Evolutionary conservation across 208 protist species (phyloP).

Genomic region (Endotrypanum monterogeii): DNA sequence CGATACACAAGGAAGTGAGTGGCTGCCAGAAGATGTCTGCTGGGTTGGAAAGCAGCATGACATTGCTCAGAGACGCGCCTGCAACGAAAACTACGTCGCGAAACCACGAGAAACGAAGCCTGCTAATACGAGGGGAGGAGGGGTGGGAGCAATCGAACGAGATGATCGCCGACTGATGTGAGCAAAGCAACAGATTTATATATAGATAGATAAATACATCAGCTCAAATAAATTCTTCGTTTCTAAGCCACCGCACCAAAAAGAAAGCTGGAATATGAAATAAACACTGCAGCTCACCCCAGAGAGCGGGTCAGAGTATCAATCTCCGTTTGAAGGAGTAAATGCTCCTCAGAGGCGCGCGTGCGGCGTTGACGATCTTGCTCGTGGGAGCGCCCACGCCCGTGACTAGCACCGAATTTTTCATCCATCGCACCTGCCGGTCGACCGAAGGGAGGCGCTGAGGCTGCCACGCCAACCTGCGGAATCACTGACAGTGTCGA

Average conservation of each 20-base stretch:
- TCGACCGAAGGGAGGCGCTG: not conserved
- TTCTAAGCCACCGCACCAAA: not conserved
- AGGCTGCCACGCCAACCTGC: not conserved
- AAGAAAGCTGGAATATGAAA: not conserved
- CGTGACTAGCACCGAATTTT: not conserved
- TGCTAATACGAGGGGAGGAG: not conserved
- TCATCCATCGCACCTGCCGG: not conserved
- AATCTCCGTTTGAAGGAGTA: not conserved
- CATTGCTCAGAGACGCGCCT: not conserved
- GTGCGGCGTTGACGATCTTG: not conserved
- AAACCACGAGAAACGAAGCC: not conserved
- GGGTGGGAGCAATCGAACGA: too few species aligned
- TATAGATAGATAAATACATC: not conserved
- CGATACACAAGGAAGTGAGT: not conserved
- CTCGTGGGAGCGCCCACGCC: not conserved
- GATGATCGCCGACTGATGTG: too few species aligned
- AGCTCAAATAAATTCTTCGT: not conserved
- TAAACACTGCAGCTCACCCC: not conserved
- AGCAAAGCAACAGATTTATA: not conserved
- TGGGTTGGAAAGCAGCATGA: not conserved
- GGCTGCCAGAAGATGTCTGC: not conserved
- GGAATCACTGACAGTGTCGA: not conserved
- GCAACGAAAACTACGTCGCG: not conserved
- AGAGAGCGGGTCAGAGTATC: constrained; percentile 3
- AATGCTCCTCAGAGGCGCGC: not conserved